Evolutionary conservation across 306 rosid genomes (phyloP), one percentile per base, ranked within the genome.

Genomic region (Benincasa hispida): DNA sequence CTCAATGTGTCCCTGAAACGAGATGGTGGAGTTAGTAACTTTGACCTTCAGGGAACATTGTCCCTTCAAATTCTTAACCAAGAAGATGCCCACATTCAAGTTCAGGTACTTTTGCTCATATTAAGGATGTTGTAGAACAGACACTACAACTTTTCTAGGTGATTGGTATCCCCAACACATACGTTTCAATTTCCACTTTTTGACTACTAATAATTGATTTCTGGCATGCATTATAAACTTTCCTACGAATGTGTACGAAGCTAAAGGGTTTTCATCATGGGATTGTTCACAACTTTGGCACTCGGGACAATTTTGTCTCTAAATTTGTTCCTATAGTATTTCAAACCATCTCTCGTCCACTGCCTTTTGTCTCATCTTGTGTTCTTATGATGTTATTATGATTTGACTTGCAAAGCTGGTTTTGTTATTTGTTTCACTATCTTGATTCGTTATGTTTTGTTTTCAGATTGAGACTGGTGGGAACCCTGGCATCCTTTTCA

Each of bases 41-140:
- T 94, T 85, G 99, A 94, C 84, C 92, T 92, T 74, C 99, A 94
- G 81, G 99, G 98, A 54, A 84, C 93, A 79, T 75, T 92, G 79
- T 88, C 93, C 37, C 93, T 94, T 74, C 99, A 94, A 83, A 94
- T 94, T 87, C 96, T 92, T 81, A 92, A 92, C 87, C 88, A 88
- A 84, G 99, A 94, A 83, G 96, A 94, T 83, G 96, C 80, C 7
- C 87, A 86, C 77, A 88, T 94, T 81, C 98, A 94, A 89, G 99
- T 94, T 81, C 96, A 94, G 97, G 99, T 94, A 88, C 72, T 45
- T 25, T 30, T 55, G 34, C 7, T 2, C 30, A n/a, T 39, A 37
- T 39, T n/a, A 19, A 70, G 11, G 57, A 15, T 70, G 24, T 8
- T 48, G 58, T 70, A 25, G 8, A 45, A 15, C 8, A 17, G 32